phyloP scores from a whole-genome alignment of 257 asterid genomes.

The Forsythia suspensa region DNA sequence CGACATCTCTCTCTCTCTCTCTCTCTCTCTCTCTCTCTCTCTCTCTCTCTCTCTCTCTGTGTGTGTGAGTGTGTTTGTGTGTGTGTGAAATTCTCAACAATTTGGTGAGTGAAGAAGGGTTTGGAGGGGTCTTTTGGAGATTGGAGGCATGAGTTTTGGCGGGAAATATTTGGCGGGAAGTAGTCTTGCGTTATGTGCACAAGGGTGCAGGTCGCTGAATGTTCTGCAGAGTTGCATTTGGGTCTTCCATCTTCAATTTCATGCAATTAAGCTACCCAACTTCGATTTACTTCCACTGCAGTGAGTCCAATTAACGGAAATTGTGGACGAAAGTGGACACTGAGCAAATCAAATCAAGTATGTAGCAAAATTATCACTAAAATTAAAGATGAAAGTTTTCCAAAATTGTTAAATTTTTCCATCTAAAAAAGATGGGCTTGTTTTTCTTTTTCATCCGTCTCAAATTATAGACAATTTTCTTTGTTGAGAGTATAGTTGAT shows the following conservation, averaged over 20 bases:
- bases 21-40: slow-evolving; percentile 18
- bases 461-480: too few species aligned
- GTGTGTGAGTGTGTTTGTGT: not conserved
- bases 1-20: slow-evolving; percentile 51
- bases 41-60: slow-evolving; percentile 12
- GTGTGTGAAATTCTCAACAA: not conserved
- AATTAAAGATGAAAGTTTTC: too few species aligned
- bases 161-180: slow-evolving; percentile 83
- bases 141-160: slow-evolving; percentile 36
- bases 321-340: too few species aligned
- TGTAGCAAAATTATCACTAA: too few species aligned
- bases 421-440: too few species aligned
- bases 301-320: not conserved
- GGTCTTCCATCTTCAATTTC: not conserved
- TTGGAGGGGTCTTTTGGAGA: not conserved
- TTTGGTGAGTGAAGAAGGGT: slow-evolving; percentile 12
- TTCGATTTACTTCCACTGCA: not conserved
- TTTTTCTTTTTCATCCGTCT: too few species aligned
- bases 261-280: not conserved
- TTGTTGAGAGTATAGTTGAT: too few species aligned
- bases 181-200: slow-evolving; percentile 28
- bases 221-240: not conserved
- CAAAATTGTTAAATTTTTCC: too few species aligned
- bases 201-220: not conserved
- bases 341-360: too few species aligned